Percentiles rank a stretch among this genome's conserved stretches.
These are phyloP conservation scores for Cryptococcus sp. DNA, from an alignment of 1,284 basidiomycete species.

Conservation along the genomic window DNA sequence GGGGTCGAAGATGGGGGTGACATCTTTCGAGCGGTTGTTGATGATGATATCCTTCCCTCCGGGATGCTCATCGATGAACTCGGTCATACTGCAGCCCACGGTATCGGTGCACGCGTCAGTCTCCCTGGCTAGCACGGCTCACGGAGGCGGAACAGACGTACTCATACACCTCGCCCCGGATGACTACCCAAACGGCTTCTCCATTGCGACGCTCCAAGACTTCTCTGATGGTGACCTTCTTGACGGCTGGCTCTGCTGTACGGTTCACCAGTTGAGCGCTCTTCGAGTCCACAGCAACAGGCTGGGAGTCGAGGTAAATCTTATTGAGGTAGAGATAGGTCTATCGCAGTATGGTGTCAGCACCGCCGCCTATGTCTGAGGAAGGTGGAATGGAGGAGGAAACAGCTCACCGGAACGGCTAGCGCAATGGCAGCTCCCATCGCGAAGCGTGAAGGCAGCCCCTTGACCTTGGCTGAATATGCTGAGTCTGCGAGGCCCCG, in stretches of 20 bases:
- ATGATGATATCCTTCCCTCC: conserved; percentile 46
- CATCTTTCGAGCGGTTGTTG: conserved; percentile 40
- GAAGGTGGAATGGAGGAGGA: not conserved
- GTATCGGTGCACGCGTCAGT: no score
- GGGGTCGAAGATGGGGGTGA: conserved; percentile 43
- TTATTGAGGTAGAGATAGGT: conserved; percentile 24
- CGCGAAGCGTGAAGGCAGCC: not conserved
- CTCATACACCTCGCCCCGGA: conserved; percentile 46
- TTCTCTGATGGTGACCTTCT: conserved; percentile 23
- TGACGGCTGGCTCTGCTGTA: not conserved
- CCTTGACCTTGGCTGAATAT: no score
- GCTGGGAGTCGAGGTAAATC: conserved; percentile 22
- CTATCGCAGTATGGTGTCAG: conserved; percentile 5
- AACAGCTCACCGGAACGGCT: conserved; percentile 12
- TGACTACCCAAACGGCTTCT: conserved; percentile 44
- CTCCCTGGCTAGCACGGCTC: no score
- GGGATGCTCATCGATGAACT: conserved; percentile 45
- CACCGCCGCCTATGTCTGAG: no score
- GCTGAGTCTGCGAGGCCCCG: no score
- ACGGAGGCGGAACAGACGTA: conserved; percentile 18
- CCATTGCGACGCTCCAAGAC: conserved; percentile 32
- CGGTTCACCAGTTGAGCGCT: not conserved
- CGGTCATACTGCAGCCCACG: conserved; percentile 44
- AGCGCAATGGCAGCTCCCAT: conserved; percentile 12
- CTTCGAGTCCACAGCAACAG: conserved; percentile 18